Evolutionary conservation across 164 flowering plant species (phyloP).

Genomic region (Vitis riparia): DNA sequence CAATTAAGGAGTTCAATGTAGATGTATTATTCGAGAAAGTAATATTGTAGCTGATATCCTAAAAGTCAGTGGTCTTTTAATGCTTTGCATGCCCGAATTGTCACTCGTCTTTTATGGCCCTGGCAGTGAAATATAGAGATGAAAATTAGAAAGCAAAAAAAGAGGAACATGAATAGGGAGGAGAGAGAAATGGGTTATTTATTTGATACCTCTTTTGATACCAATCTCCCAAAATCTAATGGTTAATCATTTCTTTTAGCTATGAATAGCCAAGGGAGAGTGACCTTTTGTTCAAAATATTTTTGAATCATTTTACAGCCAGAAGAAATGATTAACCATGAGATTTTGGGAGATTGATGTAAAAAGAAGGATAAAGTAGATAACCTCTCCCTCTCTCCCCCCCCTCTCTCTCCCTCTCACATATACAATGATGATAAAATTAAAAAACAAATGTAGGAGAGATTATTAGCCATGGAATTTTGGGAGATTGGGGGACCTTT

Average conservation of each 20-base stretch:
- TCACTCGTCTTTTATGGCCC: too few relatives aligned
- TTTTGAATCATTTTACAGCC: slow-evolving; percentile 7
- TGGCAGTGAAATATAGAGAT: too few relatives aligned
- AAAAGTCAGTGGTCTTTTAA: slow-evolving; percentile 14
- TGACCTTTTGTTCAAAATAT: background rate
- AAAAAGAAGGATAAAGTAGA: background rate
- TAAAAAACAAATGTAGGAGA: slow-evolving; percentile 2
- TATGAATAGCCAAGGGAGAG: background rate
- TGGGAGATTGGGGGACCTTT: slow-evolving; percentile 29
- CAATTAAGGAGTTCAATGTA: too few relatives aligned
- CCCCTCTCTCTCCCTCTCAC: background rate
- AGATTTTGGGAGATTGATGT: slow-evolving; percentile 15
- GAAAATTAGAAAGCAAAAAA: too few relatives aligned
- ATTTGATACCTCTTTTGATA: too few relatives aligned
- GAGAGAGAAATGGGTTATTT: too few relatives aligned
- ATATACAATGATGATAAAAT: background rate
- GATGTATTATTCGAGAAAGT: too few relatives aligned
- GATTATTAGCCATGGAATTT: slow-evolving; percentile 38
- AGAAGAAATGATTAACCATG: slow-evolving; percentile 9
- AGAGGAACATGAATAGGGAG: too few relatives aligned
- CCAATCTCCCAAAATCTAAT: too few relatives aligned
- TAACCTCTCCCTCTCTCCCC: too few relatives aligned
- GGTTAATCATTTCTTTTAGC: too few relatives aligned
- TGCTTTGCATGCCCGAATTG: background rate
- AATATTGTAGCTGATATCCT: background rate